Conservation (phyloP, 495 filamentous ascomycete species). For the Podospora australis region DNA sequence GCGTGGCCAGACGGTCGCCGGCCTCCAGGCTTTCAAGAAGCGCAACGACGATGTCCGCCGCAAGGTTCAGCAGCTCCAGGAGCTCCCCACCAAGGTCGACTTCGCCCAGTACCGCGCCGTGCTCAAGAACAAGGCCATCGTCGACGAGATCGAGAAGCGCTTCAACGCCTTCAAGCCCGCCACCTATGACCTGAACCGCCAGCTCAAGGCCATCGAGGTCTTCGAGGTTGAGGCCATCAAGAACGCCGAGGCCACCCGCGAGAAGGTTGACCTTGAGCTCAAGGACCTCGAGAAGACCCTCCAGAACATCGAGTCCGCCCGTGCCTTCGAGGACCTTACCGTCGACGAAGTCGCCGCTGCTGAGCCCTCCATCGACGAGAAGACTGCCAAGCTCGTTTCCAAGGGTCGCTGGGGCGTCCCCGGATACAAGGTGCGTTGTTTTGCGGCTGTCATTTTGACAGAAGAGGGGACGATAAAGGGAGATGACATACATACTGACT, state of each 20-base stretch:
- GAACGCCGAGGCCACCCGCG: constrained; percentile 94
- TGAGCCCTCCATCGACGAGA: constrained; percentile 92
- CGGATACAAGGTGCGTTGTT: constrained; percentile 83
- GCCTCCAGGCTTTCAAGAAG: constrained; percentile 96
- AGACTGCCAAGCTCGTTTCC: constrained; percentile 82
- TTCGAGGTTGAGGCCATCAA: constrained; percentile 96
- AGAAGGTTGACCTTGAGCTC: constrained; percentile 87
- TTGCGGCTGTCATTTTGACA: constrained; percentile 5
- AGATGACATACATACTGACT: constrained; percentile 12
- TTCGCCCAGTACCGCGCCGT: constrained; percentile 84
- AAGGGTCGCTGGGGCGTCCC: constrained; percentile 97
- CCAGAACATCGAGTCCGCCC: constrained; percentile 91
- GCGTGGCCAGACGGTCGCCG: constrained; percentile 83
- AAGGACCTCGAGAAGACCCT: constrained; percentile 87
- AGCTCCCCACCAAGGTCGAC: constrained; percentile 78
- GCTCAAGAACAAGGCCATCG: constrained; percentile 88
- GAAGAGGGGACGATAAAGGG: neutral
- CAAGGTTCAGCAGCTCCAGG: constrained; percentile 70
- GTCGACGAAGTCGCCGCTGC: constrained; percentile 94
- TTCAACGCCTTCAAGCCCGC: constrained; percentile 84
- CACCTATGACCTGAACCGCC: constrained; percentile 81
- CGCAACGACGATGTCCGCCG: constrained; percentile 98
- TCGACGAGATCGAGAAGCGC: constrained; percentile 95
- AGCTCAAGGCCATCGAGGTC: constrained; percentile 94
- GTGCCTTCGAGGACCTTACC: constrained; percentile 95